Conservation (phyloP, 306 rosid genomes). For the Quercus glauca region DNA sequence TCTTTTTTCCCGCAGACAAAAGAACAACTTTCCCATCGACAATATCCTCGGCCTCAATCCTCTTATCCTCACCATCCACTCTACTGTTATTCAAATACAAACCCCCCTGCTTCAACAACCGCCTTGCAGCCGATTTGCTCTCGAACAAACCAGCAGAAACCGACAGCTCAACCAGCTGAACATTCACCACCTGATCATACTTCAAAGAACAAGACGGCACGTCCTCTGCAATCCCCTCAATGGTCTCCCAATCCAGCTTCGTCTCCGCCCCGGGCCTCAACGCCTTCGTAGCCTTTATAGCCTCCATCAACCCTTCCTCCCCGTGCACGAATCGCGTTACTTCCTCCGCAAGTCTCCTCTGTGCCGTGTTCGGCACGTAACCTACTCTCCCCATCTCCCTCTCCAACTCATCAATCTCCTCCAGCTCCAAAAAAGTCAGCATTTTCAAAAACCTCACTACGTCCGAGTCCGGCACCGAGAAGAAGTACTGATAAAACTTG, state of each 20-base stretch:
- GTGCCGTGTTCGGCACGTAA: constrained; percentile 69
- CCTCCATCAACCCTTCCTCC: constrained; percentile 77
- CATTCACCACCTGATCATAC: constrained; percentile 59
- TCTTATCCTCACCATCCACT: constrained; percentile 69
- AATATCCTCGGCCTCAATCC: constrained; percentile 59
- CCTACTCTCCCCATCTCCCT: constrained; percentile 55
- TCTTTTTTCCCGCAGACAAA: constrained; percentile 92
- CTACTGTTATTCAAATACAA: constrained; percentile 79
- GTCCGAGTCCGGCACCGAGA: constrained; percentile 77
- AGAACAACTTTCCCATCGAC: constrained; percentile 91
- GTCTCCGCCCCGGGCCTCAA: constrained; percentile 89
- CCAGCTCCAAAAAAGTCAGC: constrained; percentile 71
- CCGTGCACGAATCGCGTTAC: constrained; percentile 87
- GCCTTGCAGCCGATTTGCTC: constrained; percentile 86
- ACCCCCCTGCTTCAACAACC: constrained; percentile 93
- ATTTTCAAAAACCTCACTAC: constrained; percentile 76
- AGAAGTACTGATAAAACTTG: constrained; percentile 88
- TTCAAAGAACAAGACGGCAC: constrained; percentile 77
- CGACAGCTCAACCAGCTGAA: constrained; percentile 71
- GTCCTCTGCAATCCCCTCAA: constrained; percentile 85
- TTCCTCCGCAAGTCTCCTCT: constrained; percentile 85
- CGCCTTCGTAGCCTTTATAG: constrained; percentile 84
- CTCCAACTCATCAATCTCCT: constrained; percentile 62
- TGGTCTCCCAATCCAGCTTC: constrained; percentile 77
- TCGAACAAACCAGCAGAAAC: constrained; percentile 81